These are phyloP conservation scores for Epichloe brachyelytri DNA, from an alignment of 2,329 filamentous ascomycete genomes.

Conservation along the genomic window DNA sequence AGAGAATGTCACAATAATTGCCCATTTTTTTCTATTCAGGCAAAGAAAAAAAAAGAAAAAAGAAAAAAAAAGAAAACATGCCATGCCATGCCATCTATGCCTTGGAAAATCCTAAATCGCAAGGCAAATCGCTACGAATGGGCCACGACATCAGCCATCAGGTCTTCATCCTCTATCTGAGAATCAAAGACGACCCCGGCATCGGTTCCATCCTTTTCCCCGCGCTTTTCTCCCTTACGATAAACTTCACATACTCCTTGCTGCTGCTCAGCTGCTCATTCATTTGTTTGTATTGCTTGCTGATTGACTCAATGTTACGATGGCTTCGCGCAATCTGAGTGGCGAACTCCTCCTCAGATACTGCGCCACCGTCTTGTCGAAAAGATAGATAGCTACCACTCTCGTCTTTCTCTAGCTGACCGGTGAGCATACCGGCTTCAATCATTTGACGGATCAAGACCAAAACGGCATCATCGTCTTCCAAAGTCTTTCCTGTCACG, in stretches of 20 bases:
- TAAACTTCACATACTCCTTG: constrained; percentile 40
- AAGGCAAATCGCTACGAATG: constrained; percentile 6
- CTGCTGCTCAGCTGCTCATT: constrained; percentile 41
- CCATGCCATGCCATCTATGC: not conserved
- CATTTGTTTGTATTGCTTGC: constrained; percentile 35
- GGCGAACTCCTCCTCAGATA: constrained; percentile 40
- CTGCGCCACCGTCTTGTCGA: constrained; percentile 24
- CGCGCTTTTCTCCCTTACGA: constrained; percentile 32
- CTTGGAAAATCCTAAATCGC: not conserved
- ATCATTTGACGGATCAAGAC: constrained; percentile 43
- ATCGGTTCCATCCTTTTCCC: constrained; percentile 29
- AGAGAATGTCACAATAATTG: not conserved
- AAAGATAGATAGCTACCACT: constrained; percentile 39
- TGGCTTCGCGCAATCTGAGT: constrained; percentile 29
- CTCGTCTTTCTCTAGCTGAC: constrained; percentile 34
- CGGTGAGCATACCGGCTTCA: constrained; percentile 36
- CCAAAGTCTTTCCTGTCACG: constrained; percentile 33
- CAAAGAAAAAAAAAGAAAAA: not conserved
- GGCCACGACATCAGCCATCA: constrained; percentile 37
- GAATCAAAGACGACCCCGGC: constrained; percentile 29
- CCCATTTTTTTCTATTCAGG: not conserved
- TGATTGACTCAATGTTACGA: constrained; percentile 30
- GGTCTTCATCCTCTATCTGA: constrained; percentile 45
- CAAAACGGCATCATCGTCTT: constrained; percentile 29
- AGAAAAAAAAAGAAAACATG: no score